A percentile compares a stretch with the other conserved stretches of the same genome.
These are phyloP conservation scores for Fusarium nanum DNA, from an alignment of 2,329 filamentous ascomycete genomes.

Conservation along the genomic window DNA sequence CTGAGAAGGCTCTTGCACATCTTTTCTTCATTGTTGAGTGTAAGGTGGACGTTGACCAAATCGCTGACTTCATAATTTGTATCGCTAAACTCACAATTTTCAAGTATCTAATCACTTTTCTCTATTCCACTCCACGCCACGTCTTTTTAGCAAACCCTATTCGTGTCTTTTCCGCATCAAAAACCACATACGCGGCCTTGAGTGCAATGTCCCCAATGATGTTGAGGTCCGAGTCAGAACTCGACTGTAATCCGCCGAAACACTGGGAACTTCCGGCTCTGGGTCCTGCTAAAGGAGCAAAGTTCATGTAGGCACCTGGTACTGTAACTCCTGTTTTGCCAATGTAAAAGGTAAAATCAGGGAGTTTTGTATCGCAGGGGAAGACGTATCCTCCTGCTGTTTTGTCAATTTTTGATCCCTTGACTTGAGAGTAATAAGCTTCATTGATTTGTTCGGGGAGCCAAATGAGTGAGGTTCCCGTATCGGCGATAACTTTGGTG, in stretches of 20 bases:
- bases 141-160: constrained; percentile 42
- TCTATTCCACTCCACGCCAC: background rate
- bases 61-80: background rate
- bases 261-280: constrained; percentile 53
- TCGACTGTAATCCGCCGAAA: constrained; percentile 77
- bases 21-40: too few species aligned
- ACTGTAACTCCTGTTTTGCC: constrained; percentile 69
- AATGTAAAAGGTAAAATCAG: constrained; percentile 65
- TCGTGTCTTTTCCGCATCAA: constrained; percentile 54
- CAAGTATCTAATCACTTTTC: background rate
- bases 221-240: constrained; percentile 56
- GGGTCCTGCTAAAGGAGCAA: constrained; percentile 54
- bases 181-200: constrained; percentile 69
- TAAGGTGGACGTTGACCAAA: background rate
- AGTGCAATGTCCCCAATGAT: constrained; percentile 73
- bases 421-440: constrained; percentile 61
- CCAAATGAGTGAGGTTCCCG: constrained; percentile 74
- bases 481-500: constrained; percentile 63
- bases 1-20: background rate
- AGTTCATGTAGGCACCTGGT: constrained; percentile 65
- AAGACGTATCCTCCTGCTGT: constrained; percentile 60
- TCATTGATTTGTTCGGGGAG: constrained; percentile 64
- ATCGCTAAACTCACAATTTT: background rate
- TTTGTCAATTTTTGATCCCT: constrained; percentile 55
- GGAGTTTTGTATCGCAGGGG: constrained; percentile 59